Evolutionary conservation across 2,329 filamentous ascomycete genomes (phyloP), one percentile per base, ranked within the genome.

Genomic region (Ophiostoma piceae): DNA sequence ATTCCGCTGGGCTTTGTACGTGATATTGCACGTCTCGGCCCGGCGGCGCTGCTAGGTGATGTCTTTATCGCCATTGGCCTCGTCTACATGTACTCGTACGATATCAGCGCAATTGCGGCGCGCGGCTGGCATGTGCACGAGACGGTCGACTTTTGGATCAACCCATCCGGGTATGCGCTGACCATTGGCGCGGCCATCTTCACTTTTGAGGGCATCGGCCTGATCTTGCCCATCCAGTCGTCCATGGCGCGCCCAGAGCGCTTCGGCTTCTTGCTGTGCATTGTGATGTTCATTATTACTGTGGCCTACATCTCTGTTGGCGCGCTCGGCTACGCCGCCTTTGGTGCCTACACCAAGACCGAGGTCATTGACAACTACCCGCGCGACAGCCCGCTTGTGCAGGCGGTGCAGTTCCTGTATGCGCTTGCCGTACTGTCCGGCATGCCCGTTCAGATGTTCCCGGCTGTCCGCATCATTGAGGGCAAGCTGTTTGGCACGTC

Each of bases 331-430:
- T 92, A 92, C 77, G 89, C 88, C 19, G 90, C 89, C 0, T 92
- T 92, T 76, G 90, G 90, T 67, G 82, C 84, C 69, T 78, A 83
- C 69, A 92, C 90, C 9, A 84, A 86, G 75, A 91, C 91, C 71
- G 89, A 92, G 75, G 86, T 92, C 78, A 91, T 92, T 76, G 87
- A 88, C 79, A 92, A 92, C 78, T 92, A 88, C 75, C 90, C 90
- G 0, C 90, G 92, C 74, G 82, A 83, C 74, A 90, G 85, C 77
- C 84, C 85, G 69, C 82, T 92, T n/a, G 90, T 92, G 80, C 92
- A 92, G 73, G 86, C 87, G 0, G 88, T 92, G 8, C 90, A 92
- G 75, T 89, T 91, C 76, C 81, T 92, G 68, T 92, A 92, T 80
- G 88, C 88, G 3, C 77, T 92, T 32, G 90, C 90, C 1, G 88